Evolutionary conservation across 306 rosid species (phyloP).

Genomic region (Fagus crenata): DNA sequence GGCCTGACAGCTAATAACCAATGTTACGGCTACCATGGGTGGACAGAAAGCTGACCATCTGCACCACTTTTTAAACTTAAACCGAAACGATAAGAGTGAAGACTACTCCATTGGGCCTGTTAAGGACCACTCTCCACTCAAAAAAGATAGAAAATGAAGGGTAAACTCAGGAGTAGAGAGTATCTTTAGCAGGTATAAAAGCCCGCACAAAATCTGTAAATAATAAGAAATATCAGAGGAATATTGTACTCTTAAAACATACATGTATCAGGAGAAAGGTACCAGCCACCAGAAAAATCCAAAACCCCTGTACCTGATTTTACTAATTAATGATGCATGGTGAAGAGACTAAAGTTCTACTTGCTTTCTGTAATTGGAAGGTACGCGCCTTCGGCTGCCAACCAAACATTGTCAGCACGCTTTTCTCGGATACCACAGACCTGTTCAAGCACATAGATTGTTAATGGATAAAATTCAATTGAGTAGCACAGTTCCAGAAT

Average conservation of each 20-base stretch:
- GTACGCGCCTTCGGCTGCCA: slow-evolving; percentile 96
- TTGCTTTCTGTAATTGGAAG: slow-evolving; percentile 72
- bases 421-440: slow-evolving; percentile 86
- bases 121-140: no score
- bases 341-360: slow-evolving; percentile 38
- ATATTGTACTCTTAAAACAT: slow-evolving; percentile 25
- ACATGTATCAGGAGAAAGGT: slow-evolving; percentile 17
- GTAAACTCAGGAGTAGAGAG: not conserved
- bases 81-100: no score
- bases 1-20: no score
- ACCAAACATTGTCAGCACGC: slow-evolving; percentile 88
- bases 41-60: no score
- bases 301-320: slow-evolving; percentile 39
- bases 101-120: no score
- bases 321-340: slow-evolving; percentile 17
- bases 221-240: slow-evolving; percentile 20
- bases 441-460: slow-evolving; percentile 36
- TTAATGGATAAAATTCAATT: slow-evolving; percentile 10
- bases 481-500: not conserved
- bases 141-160: no score
- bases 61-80: no score
- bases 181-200: slow-evolving; percentile 6
- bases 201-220: slow-evolving; percentile 18
- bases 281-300: slow-evolving; percentile 31
- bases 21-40: no score